Conservation (phyloP, 345 rosid genomes). For the Pugionium cornutum region DNA sequence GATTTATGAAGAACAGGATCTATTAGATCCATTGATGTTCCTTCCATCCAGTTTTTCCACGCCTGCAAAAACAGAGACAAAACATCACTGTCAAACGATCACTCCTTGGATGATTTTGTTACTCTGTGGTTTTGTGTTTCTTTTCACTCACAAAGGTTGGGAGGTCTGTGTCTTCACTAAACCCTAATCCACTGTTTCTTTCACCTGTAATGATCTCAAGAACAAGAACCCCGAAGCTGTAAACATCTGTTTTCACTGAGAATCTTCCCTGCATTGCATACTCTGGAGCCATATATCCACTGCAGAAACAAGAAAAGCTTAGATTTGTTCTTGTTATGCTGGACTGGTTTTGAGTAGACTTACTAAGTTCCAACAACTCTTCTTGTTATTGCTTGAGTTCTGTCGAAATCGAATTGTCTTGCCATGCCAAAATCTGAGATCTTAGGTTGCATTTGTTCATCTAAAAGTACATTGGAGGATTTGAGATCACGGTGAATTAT, state of each 20-base stretch:
- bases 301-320: background rate
- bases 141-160: conserved; percentile 33
- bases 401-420: conserved; percentile 27
- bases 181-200: conserved; percentile 22
- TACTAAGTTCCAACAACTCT: conserved; percentile 38
- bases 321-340: background rate
- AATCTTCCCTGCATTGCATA: conserved; percentile 36
- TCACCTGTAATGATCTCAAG: conserved; percentile 36
- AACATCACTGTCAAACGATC: background rate
- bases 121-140: background rate
- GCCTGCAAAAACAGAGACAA: conserved; percentile 36
- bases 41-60: conserved; percentile 45
- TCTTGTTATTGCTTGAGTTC: conserved; percentile 24
- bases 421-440: conserved; percentile 41
- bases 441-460: conserved; percentile 31
- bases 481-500: conserved; percentile 34
- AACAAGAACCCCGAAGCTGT: conserved; percentile 31
- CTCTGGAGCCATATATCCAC: conserved; percentile 40
- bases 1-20: conserved; percentile 24
- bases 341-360: conserved; percentile 6
- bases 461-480: conserved; percentile 28
- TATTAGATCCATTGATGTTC: conserved; percentile 32
- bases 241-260: conserved; percentile 34
- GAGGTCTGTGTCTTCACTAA: conserved; percentile 30
- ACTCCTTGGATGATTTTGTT: background rate